A percentile compares a stretch with the other conserved stretches of the same genome.
Conservation (phyloP, 768 basidiomycete genomes). For the Naganishia friedmannii region DNA sequence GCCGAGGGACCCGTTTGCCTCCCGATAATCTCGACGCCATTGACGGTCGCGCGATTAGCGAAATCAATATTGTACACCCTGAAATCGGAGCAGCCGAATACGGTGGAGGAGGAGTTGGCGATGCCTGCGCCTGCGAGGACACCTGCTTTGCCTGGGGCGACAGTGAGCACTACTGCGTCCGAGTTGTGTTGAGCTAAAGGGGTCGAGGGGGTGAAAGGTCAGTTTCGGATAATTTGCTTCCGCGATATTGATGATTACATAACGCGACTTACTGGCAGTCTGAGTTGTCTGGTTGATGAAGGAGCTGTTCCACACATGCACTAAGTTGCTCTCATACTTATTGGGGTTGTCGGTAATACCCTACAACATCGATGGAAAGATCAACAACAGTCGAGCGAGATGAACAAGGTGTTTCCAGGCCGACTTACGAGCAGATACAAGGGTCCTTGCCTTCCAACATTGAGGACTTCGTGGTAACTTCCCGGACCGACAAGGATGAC, state of each 20-base stretch:
- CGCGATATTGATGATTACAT: background rate
- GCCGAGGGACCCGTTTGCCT: slow-evolving; percentile 59
- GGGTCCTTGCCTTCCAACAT: slow-evolving; percentile 60
- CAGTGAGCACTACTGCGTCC: slow-evolving; percentile 61
- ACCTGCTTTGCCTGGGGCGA: slow-evolving; percentile 61
- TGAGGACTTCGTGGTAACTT: slow-evolving; percentile 63
- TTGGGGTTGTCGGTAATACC: slow-evolving; percentile 25
- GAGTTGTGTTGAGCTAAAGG: slow-evolving; percentile 56
- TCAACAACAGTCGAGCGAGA: background rate
- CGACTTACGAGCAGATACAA: slow-evolving; percentile 60
- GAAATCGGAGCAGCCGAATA: slow-evolving; percentile 62
- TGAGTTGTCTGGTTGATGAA: slow-evolving; percentile 37
- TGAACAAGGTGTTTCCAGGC: background rate
- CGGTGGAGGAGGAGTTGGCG: slow-evolving; percentile 60
- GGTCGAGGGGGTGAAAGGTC: background rate
- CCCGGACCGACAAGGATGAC: slow-evolving; percentile 61
- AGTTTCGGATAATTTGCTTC: too few species aligned
- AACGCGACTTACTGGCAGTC: slow-evolving; percentile 14
- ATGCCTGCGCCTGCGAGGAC: slow-evolving; percentile 64
- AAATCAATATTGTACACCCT: slow-evolving; percentile 67
- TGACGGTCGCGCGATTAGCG: slow-evolving; percentile 59
- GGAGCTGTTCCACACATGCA: slow-evolving; percentile 33
- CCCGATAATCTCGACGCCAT: slow-evolving; percentile 24
- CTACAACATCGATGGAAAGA: background rate
- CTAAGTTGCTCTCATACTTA: slow-evolving; percentile 24